Base-by-base conservation (phyloP, 2,329 filamentous ascomycete species). In the Drechslerella dactyloides region DNA sequence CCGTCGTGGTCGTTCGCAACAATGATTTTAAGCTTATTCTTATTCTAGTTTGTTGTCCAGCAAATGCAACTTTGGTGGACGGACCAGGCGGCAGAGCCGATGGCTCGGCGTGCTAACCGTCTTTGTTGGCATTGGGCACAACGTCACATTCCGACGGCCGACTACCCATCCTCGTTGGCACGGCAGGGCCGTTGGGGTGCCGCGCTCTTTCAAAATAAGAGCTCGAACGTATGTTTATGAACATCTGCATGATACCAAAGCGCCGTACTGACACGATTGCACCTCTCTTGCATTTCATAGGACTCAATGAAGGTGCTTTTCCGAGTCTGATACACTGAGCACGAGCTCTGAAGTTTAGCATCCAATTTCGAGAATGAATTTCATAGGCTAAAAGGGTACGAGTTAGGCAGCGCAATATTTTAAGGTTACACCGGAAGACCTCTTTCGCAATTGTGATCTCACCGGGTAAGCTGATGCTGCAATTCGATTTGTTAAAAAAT, bases 391-490 rank as follows among this genome's bases (percentile, higher is more conserved):
- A n/a, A n/a, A n/a, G n/a, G n/a, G n/a, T n/a, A n/a, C n/a, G n/a
- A n/a, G n/a, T n/a, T 33, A 8, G 27, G 27, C 8, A 8, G 4
- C 8, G 27, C 27, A 33, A 33, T 4, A 3, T 33, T 8, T 42
- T 13, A 13, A 42, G 5, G 37, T 42, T 42, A 17, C 37, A 42
- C 37, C 11, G 37, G 11, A 4, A 15, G 3, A 37, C 13, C 15
- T 42, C 13, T 17, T 42, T 42, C 37, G 37, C 37, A 42, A 42
- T 42, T 42, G 37, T 42, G 13, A 42, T 42, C 37, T 42, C 37
- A 42, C 37, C 37, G n/a, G n/a, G 37, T 42, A 42, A 42, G 37
- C 37, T 42, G 37, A 42, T 42, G 37, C 37, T 42, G 13, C 13
- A 42, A 42, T 6, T 17, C 13, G 5, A 33, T 33, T 33, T 33